Base-by-base conservation (phyloP, 1,284 basidiomycete genomes). In the Cystobasidiaceae sp. region DNA sequence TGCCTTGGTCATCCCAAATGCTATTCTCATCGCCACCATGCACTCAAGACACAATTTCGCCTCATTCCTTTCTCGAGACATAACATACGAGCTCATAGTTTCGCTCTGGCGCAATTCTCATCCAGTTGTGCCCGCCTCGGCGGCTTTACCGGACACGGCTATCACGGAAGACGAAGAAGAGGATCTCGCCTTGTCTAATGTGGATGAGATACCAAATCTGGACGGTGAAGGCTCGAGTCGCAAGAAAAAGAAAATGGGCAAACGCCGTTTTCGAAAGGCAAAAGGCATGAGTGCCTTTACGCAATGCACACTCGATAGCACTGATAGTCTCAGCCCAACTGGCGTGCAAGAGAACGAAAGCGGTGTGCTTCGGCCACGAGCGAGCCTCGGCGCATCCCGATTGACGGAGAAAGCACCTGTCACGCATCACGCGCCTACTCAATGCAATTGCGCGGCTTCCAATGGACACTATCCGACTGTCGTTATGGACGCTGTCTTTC, bases 1-100 rank as follows among this genome's bases (percentile, higher is more conserved):
- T 0, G 94, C 94, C 0, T 89, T 96, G 71, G 91, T 99, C 66
- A 99, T 98, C 69, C 94, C 96, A 13, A 99, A 98, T 75, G 94
- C 93, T 7, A 94, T 99, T 71, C 88, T 89, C 72, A 83, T 98
- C 60, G 85, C 87, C 13, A 97, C 94, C 0, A 82, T 85, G 28
- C 86, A 87, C 67, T 7, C 45, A 13, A 88, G 93, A 81, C 92
- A 97, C 78, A 90, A 87, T 0, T 97, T 97, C 74, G 90, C 93
- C 0, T 96, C 93, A 4, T 93, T 99, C 81, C 86, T 98, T 69
- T 89, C 93, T 0, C 85, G 96, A 19, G 94, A 99, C 77, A 92
- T 91, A 34, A 93, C 93, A 0, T 94, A 86, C 79, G 94, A 98
- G 77, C 90, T 99, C 61, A 90, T 97, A 51, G 85, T 85, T 76